Base-by-base conservation (phyloP, 345 rosid genomes). In the Schrenkiella parvula region DNA sequence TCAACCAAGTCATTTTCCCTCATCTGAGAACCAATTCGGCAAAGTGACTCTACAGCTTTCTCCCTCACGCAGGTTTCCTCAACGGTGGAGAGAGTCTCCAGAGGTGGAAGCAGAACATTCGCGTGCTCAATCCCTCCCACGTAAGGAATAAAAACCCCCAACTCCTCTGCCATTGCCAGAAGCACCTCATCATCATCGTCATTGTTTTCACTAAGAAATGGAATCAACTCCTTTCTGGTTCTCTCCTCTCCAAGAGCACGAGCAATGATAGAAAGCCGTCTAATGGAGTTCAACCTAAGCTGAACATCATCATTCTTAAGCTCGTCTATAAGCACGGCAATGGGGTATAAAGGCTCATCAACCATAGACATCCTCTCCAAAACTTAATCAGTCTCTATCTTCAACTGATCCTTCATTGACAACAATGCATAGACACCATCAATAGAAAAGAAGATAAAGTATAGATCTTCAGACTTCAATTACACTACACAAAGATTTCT, bases 11-110 rank as follows among this genome's bases (percentile, higher is more conserved):
- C 89, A 51, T 56, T 86, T 75, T 86, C 91, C 73, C 81, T 83
- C 88, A 88, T 85, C 74, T 88, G 95, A 2, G 91, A 64, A 37
- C 91, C 95, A 78, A 89, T 80, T 70, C 78, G 79, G 71, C 86
- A 85, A 52, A 87, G 79, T 0, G 95, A 89, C 76, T 87, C 95
- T 1, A 81, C 95, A 2, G 89, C 83, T 69, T 80, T 87, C 48
- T 89, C 91, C 76, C 95, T 80, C 43, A 88, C 95, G 23, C 88
- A 86, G 43, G 95, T 88, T 63, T 88, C 95, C 79, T 88, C 95
- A 8, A 88, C 89, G 0, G 81, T 79, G n/a, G 89, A 83, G 17
- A 86, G 79, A 10, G 86, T 88, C 87, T 88, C 89, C 51, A 88
- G 71, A 0, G 95, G 91, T 0, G 87, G 91, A 51, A 88, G 81